Evolutionary conservation across 441 rosid genomes (phyloP).

Genomic region (Pelargonium cotyledonis): DNA sequence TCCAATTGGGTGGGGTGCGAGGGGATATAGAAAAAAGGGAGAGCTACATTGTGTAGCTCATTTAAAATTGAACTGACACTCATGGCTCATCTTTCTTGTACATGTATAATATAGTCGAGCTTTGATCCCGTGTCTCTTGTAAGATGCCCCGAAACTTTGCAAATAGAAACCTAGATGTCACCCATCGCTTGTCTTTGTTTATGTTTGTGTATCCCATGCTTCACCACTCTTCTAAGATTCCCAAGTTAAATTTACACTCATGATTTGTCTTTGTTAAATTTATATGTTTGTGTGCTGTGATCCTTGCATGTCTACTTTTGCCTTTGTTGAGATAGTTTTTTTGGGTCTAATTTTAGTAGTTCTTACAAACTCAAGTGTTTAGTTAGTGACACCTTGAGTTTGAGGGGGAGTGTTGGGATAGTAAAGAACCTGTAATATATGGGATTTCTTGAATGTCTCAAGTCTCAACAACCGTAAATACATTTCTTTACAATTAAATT

Average conservation of each 20-base stretch:
- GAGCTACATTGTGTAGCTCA: too few relatives aligned
- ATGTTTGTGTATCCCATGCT: not conserved
- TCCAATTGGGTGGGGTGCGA: too few relatives aligned
- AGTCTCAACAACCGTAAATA: not conserved
- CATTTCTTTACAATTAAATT: not conserved
- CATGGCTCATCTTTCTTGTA: not conserved
- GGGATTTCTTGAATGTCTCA: too few relatives aligned
- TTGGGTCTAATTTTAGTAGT: too few relatives aligned
- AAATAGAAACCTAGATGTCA: not conserved
- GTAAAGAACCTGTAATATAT: too few relatives aligned
- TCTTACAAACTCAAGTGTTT: too few relatives aligned
- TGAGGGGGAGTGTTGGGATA: too few relatives aligned
- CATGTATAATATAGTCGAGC: not conserved
- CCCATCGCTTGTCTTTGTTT: not conserved
- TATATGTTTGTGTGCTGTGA: not conserved
- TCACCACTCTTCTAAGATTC: not conserved
- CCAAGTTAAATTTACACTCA: not conserved
- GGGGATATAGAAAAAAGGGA: not conserved
- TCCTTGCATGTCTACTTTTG: slow-evolving; percentile 10
- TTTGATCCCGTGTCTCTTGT: not conserved
- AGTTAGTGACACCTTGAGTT: too few relatives aligned
- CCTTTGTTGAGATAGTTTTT: too few relatives aligned
- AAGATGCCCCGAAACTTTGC: not conserved
- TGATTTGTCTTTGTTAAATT: not conserved
- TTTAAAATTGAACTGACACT: not conserved